Conservation (phyloP, 1,139 yeast species). For the Taphrina pruni region DNA sequence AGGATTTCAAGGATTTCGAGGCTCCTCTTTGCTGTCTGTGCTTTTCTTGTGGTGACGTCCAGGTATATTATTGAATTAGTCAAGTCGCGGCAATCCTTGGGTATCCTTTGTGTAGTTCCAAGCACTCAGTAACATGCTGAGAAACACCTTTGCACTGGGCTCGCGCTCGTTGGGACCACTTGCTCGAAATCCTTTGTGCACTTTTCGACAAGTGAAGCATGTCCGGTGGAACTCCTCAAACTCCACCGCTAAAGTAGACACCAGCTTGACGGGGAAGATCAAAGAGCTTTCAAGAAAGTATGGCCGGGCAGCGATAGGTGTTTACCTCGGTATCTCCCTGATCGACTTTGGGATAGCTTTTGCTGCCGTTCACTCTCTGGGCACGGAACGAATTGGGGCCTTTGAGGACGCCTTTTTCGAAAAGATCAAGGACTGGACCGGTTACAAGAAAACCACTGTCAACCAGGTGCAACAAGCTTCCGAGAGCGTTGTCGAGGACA, state of each 20-base stretch:
- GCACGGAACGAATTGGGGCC: constrained; percentile 76
- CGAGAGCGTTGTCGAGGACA: constrained; percentile 48
- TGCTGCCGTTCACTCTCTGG: constrained; percentile 79
- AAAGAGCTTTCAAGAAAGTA: constrained; percentile 79
- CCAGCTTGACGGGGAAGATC: constrained; percentile 50
- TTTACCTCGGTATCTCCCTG: constrained; percentile 70
- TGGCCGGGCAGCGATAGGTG: constrained; percentile 90
- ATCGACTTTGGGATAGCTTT: constrained; percentile 86
- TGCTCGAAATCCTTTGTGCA: not conserved
- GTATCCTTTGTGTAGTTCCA: no score
- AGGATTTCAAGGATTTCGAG: not conserved
- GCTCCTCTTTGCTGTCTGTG: not conserved
- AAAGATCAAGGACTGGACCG: constrained; percentile 57
- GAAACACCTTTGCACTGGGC: not conserved
- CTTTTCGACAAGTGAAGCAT: not conserved
- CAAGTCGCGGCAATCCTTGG: no score
- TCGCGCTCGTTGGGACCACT: not conserved
- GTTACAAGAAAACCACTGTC: constrained; percentile 35
- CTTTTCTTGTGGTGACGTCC: not conserved
- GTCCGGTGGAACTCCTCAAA: constrained; percentile 2
- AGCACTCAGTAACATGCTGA: not conserved
- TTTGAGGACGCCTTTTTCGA: constrained; percentile 61
- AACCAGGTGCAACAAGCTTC: constrained; percentile 29
- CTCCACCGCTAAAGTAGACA: constrained; percentile 8
- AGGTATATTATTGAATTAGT: no score